Conservation (phyloP, 1,284 basidiomycete genomes). For the Ustanciosporium gigantosporum region DNA sequence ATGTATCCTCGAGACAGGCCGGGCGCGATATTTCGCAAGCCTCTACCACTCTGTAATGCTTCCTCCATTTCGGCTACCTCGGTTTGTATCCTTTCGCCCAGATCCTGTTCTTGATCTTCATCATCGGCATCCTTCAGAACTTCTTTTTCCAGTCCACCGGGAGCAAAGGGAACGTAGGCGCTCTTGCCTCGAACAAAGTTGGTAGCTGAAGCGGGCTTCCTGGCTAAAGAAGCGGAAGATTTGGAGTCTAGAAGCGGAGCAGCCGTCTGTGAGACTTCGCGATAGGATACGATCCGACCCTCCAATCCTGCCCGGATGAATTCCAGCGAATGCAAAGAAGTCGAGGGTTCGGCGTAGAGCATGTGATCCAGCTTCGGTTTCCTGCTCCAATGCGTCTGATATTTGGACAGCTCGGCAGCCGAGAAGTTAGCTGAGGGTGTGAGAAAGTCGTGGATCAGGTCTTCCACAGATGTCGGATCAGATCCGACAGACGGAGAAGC, state of each 20-base stretch:
- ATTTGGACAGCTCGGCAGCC: conserved; percentile 10
- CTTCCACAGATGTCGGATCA: conserved; percentile 6
- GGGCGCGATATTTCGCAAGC: conserved; percentile 22
- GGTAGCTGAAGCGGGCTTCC: conserved; percentile 73
- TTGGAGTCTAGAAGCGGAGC: conserved; percentile 31
- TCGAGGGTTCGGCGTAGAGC: conserved; percentile 44
- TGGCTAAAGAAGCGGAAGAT: conserved; percentile 71
- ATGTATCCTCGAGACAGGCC: conserved; percentile 27
- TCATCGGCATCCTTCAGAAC: conserved; percentile 27
- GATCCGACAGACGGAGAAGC: too few relatives aligned
- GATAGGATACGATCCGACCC: conserved; percentile 51
- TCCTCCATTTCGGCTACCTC: conserved; percentile 38
- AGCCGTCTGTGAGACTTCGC: conserved; percentile 31
- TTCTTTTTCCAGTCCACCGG: conserved; percentile 40
- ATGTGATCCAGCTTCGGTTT: conserved; percentile 38
- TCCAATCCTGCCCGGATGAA: conserved; percentile 58
- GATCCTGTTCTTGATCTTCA: conserved; percentile 4
- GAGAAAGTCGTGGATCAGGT: conserved; percentile 24
- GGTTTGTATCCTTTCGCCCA: conserved; percentile 14
- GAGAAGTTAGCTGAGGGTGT: conserved; percentile 13
- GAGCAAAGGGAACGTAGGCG: conserved; percentile 73
- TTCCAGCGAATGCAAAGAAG: conserved; percentile 40
- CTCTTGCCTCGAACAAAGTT: conserved; percentile 92
- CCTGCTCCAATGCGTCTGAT: conserved; percentile 36
- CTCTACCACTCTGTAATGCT: conserved; percentile 24